phyloP scores from a whole-genome alignment of 345 rosid genomes.

The Eucalyptus brandiana region DNA sequence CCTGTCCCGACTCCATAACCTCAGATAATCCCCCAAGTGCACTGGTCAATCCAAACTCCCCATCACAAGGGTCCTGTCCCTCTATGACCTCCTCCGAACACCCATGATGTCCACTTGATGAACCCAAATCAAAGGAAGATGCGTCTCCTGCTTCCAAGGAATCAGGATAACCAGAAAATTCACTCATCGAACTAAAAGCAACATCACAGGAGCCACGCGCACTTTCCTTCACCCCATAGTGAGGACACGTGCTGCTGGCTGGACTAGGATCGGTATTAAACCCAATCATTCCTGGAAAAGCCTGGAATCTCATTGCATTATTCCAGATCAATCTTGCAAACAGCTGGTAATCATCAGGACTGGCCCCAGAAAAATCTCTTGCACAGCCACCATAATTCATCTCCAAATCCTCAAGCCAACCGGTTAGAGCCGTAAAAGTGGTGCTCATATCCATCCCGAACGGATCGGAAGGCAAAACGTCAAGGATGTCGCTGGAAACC shows the following conservation, averaged over 20 bases:
- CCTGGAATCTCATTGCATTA: slow-evolving; percentile 60
- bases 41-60: not conserved
- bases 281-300: slow-evolving; percentile 25
- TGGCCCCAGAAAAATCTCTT: slow-evolving; percentile 21
- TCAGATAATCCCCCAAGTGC: not conserved
- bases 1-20: not conserved
- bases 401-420: slow-evolving; percentile 90
- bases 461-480: slow-evolving; percentile 89
- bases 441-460: slow-evolving; percentile 83
- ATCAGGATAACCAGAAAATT: slow-evolving; percentile 3
- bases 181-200: slow-evolving; percentile 9
- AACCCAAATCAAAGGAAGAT: not conserved
- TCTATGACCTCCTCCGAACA: not conserved
- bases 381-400: slow-evolving; percentile 38
- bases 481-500: slow-evolving; percentile 66
- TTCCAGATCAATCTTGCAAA: slow-evolving; percentile 84
- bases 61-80: not conserved
- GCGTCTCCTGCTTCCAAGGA: not conserved
- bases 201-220: not conserved
- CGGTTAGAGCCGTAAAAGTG: slow-evolving; percentile 71
- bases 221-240: slow-evolving; percentile 5
- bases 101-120: not conserved
- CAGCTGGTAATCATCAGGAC: slow-evolving; percentile 39
- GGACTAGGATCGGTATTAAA: slow-evolving; percentile 3
- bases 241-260: slow-evolving; percentile 12